Conservation (phyloP, 805 yeast genomes). For the Yamadazyma nakazawae region DNA sequence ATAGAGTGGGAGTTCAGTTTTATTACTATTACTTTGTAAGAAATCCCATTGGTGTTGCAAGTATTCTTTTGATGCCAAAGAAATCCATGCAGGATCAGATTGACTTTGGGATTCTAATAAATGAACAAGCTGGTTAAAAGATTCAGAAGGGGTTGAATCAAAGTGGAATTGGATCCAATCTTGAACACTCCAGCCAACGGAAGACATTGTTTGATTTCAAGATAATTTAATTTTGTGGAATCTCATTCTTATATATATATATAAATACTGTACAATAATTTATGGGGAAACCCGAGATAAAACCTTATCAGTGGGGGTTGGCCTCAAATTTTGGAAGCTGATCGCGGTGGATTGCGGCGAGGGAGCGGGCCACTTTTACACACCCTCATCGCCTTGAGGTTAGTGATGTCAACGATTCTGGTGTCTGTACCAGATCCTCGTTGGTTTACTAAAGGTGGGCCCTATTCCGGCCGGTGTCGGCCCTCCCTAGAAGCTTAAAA, state of each 20-base stretch:
- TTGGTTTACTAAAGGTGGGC: too few species aligned
- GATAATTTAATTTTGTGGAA: not conserved
- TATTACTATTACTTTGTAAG: conserved; percentile 59
- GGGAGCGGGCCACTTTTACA: not conserved
- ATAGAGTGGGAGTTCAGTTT: conserved; percentile 59
- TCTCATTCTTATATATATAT: not conserved
- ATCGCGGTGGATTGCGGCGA: not conserved
- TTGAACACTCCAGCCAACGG: conserved; percentile 71
- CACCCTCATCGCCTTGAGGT: not conserved
- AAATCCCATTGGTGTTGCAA: conserved; percentile 75
- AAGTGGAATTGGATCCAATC: conserved; percentile 77
- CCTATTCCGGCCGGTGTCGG: not conserved
- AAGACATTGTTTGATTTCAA: conserved; percentile 3
- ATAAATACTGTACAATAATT: not conserved
- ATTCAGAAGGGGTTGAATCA: conserved; percentile 57
- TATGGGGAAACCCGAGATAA: conserved; percentile 1
- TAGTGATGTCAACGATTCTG: not conserved
- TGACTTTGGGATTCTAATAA: conserved; percentile 51
- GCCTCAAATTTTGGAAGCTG: not conserved
- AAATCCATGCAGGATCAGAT: conserved; percentile 89
- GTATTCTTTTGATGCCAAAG: conserved; percentile 61
- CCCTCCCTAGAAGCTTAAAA: too few species aligned
- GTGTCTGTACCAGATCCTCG: not conserved
- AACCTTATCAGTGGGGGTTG: not conserved
- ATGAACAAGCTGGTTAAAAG: conserved; percentile 46